Evolutionary conservation across 192 early-diverging fungal genomes (phyloP).

Genomic region (Diversispora epigaea): DNA sequence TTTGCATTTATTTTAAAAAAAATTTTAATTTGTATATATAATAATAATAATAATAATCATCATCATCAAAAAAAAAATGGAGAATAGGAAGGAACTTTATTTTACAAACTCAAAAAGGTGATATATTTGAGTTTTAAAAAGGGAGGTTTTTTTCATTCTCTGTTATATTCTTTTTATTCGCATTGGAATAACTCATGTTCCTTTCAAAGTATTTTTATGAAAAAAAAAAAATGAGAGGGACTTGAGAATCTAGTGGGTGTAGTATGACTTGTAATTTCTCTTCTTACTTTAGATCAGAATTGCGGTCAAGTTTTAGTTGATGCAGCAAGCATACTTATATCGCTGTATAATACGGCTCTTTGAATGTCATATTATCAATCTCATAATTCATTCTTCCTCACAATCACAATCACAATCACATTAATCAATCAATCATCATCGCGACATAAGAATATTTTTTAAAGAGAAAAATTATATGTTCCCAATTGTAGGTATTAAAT

Average conservation of each 20-base stretch:
- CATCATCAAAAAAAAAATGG: too few relatives aligned
- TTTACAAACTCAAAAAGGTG: too few relatives aligned
- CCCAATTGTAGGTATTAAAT: constrained; percentile 17
- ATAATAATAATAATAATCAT: too few relatives aligned
- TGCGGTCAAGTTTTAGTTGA: constrained; percentile 23
- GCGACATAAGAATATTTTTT: constrained; percentile 24
- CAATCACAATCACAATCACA: too few relatives aligned
- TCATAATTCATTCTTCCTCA: constrained; percentile 6
- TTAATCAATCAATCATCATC: not conserved
- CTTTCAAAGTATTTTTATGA: not conserved
- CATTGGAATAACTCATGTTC: constrained; percentile 7
- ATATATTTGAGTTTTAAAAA: not conserved
- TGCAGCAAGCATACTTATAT: not conserved
- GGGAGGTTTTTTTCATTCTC: constrained; percentile 16
- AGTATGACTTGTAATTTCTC: constrained; percentile 28
- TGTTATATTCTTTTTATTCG: constrained; percentile 17
- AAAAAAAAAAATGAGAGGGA: not conserved
- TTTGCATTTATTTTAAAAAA: too few relatives aligned
- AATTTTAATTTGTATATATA: too few relatives aligned
- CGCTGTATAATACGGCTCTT: not conserved
- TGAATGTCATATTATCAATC: constrained; percentile 6
- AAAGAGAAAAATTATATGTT: constrained; percentile 12
- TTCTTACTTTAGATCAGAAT: constrained; percentile 26
- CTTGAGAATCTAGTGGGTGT: constrained; percentile 8
- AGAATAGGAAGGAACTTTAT: not conserved